Base-by-base conservation (phyloP, 495 filamentous ascomycete species). In the Zalerion maritima region DNA sequence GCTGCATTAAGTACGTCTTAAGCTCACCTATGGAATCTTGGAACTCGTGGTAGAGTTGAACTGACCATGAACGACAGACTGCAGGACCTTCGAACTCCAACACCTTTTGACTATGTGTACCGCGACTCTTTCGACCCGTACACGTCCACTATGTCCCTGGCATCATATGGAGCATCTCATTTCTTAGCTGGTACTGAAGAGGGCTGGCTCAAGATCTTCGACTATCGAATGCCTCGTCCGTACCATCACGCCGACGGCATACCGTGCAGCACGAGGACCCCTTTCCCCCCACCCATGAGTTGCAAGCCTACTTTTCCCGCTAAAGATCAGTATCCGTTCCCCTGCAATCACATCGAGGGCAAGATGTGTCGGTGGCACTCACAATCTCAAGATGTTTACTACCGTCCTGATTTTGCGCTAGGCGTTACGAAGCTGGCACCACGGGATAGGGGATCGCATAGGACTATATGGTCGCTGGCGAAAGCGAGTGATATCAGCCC, bases 161-260 rank as follows among this genome's bases (percentile, higher is more conserved):
- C 63, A 18, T 46, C 54, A 0, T 54, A 55, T 18, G 59, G 57
- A 21, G 35, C 48, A 1, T 57, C 63, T 23, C 37, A 57, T 4
- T 65, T 65, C 23, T 28, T 62, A 5, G 61, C 52, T 0, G 51
- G 49, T 4, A 54, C 54, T 28, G 51, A 45, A 16, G 39, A 47
- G 3, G 44, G 42, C 2, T 38, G 47, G 18, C 17, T 65, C 33
- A 60, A 62, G 29, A 36, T 65, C 1, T 65, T 63, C 27, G 61
- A 65, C 46, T 62, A 61, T 18, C 58, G 61, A 6, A 61, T 55
- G 54, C 35, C 50, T 0, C 57, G 52, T 34, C 24, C 35, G 3
- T 65, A 65, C 32, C 48, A 59, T 15, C 52, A 65, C 26, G 60
- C 55, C 7, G 41, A 50, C 1, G 49, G 45, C 4, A 43, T 65